Percentiles rank a stretch among this genome's conserved stretches.
Evolutionary conservation across 352 stramenopile genomes (phyloP).

Genomic region (Ophiocytium majus): DNA sequence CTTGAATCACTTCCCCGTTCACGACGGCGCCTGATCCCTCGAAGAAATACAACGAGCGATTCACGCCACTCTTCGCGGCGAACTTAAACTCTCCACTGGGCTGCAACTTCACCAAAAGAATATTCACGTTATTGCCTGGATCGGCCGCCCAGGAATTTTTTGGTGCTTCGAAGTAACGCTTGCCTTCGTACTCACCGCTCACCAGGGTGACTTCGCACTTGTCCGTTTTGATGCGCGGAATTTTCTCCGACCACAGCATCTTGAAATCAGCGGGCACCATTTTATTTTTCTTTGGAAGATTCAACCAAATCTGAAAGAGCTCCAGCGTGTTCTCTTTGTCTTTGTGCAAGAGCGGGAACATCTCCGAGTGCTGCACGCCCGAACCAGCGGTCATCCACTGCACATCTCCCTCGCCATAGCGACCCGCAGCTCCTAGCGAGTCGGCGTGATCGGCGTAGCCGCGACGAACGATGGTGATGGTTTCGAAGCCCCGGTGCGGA

Average conservation of each 20-base stretch:
- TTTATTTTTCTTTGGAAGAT: constrained; percentile 56
- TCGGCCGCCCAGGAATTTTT: constrained; percentile 49
- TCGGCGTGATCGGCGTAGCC: constrained; percentile 79
- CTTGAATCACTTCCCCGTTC: not conserved
- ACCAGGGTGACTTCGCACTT: constrained; percentile 53
- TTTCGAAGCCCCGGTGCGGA: constrained; percentile 84
- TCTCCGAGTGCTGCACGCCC: constrained; percentile 61
- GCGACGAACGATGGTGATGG: constrained; percentile 75
- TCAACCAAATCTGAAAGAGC: constrained; percentile 66
- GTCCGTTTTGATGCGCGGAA: constrained; percentile 57
- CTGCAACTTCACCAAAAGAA: constrained; percentile 43
- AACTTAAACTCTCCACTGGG: no score
- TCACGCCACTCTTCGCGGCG: constrained; percentile 25
- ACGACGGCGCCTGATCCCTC: constrained; percentile 21
- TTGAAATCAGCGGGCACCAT: constrained; percentile 61
- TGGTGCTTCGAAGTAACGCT: no score
- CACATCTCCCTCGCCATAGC: constrained; percentile 63
- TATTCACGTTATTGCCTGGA: constrained; percentile 32
- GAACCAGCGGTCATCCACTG: constrained; percentile 65
- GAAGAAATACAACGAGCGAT: constrained; percentile 55
- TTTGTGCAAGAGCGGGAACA: constrained; percentile 63
- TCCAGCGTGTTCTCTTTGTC: constrained; percentile 53
- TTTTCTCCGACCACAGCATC: constrained; percentile 67
- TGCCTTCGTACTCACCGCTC: no score
- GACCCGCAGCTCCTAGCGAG: constrained; percentile 68